Evolutionary conservation across 2,329 filamentous ascomycete species (phyloP).

Genomic region (Ophiocordyceps camponoti-floridani): DNA sequence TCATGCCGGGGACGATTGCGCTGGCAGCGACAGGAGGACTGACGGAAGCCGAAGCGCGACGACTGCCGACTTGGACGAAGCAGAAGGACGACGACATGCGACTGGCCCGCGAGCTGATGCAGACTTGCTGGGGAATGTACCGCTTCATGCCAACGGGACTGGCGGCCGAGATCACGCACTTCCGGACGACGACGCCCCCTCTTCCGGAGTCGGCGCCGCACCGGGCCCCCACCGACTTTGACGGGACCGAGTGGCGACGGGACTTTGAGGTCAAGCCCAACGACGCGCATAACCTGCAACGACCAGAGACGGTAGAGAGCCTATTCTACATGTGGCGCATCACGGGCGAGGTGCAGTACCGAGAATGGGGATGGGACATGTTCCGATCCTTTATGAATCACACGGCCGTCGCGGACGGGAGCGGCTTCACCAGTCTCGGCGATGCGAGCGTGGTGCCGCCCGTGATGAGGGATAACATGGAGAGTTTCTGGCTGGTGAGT

Average conservation of each 20-base stretch:
- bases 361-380: constrained; percentile 98
- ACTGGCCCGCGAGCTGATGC: constrained; percentile 77
- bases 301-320: constrained; percentile 91
- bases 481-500: constrained; percentile 91
- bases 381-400: constrained; percentile 82
- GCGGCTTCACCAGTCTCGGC: constrained; percentile 66
- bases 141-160: constrained; percentile 75
- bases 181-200: constrained; percentile 56
- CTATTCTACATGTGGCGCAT: constrained; percentile 99
- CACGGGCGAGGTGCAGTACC: constrained; percentile 73
- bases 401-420: constrained; percentile 59
- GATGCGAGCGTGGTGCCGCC: constrained; percentile 61
- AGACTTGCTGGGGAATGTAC: constrained; percentile 98
- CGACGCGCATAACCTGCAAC: constrained; percentile 86
- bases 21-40: constrained; percentile 69
- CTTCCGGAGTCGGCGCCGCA: constrained; percentile 33
- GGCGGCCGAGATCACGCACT: constrained; percentile 90
- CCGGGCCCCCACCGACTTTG: constrained; percentile 27
- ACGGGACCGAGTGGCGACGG: constrained; percentile 45
- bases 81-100: constrained; percentile 75
- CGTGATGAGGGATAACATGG: constrained; percentile 72
- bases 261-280: constrained; percentile 66
- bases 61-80: constrained; percentile 52
- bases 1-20: constrained; percentile 91
- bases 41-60: constrained; percentile 56